Base-by-base conservation (phyloP, 2,329 filamentous ascomycete genomes). In the Cryphonectria radicalis region DNA sequence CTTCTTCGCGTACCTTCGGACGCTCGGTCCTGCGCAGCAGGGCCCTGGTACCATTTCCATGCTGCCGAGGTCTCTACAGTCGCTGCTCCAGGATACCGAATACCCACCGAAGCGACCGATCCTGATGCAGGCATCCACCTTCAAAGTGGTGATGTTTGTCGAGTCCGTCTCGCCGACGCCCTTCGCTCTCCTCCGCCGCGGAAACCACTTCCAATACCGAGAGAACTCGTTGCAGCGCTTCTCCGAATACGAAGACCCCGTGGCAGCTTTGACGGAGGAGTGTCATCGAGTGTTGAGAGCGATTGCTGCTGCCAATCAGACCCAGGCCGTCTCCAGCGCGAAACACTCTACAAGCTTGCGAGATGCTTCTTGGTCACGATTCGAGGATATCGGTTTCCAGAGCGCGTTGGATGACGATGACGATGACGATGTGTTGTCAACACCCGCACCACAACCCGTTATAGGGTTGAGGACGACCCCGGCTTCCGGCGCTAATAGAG, bases 1-100 rank as follows among this genome's bases (percentile, higher is more conserved):
- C 69, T 99, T 99, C 86, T 99, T 99, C 79, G 96, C 96, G 70
- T 99, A 98, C 80, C 89, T 99, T 64, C 90, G 96, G 76, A 98
- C 95, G 0, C 84, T 97, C 63, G 90, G 94, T 1, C 95, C 96
- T n/a, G 92, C 95, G 74, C 88, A 91, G 74, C 71, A 73, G 63
- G 88, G 89, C 42, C 84, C 92, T 67, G 93, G 90, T 74, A 93
- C 93, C 63, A 97, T 98, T 73, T 93, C 95, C 0, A 88, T 92
- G 74, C 88, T 99, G 22, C 96, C 96, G 11, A 92, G 95, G 79
- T 97, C 96, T 17, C 87, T 99, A 25, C 94, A 98, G 82, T 93
- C 95, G 75, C 86, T 99, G 17, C 87, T 98, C 50, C 91, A 95
- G 77, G 94, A 97, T 76, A 97, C 95, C 66, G 94, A 97, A 78